phyloP scores from a whole-genome alignment of 2,329 filamentous ascomycete species.

The Aurifilum marmelostoma region DNA sequence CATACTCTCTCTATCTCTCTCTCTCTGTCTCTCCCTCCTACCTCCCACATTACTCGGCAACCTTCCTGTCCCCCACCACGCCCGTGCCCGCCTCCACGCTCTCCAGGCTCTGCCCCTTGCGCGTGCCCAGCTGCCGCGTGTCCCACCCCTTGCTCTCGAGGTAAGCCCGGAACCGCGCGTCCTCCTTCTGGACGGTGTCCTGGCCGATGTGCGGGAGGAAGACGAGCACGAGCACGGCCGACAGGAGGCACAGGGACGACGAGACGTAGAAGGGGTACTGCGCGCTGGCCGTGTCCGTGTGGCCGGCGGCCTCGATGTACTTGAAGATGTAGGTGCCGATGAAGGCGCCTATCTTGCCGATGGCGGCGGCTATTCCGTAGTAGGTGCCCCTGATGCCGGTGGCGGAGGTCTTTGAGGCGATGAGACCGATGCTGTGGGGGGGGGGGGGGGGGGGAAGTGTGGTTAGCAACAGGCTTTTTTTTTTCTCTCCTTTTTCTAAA shows the following conservation, averaged over 20 bases:
- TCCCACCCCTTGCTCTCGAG: conserved; percentile 78
- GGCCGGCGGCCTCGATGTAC: conserved; percentile 65
- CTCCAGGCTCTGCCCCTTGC: conserved; percentile 40
- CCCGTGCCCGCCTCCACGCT: conserved; percentile 8
- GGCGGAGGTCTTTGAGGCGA: conserved; percentile 85
- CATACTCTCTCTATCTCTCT: neutral
- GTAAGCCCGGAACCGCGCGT: conserved; percentile 74
- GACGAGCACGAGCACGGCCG: conserved; percentile 66
- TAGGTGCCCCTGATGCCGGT: conserved; percentile 85
- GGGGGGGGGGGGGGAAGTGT: too few relatives aligned
- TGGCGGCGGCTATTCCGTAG: conserved; percentile 71
- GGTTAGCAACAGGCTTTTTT: neutral
- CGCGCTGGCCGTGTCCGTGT: conserved; percentile 59
- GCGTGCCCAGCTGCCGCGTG: conserved; percentile 56
- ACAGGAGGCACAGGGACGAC: conserved; percentile 74
- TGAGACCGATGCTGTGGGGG: conserved; percentile 66
- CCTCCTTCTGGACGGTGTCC: conserved; percentile 82
- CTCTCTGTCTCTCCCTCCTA: neutral
- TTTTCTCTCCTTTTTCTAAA: neutral
- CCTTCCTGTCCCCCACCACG: neutral
- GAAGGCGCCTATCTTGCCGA: conserved; percentile 81
- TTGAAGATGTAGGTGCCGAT: conserved; percentile 84
- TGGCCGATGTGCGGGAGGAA: conserved; percentile 78
- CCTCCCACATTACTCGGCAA: neutral
- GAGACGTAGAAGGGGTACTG: conserved; percentile 93